Base-by-base conservation (phyloP, 2,329 filamentous ascomycete species). In the Penicillium vulpinum region DNA sequence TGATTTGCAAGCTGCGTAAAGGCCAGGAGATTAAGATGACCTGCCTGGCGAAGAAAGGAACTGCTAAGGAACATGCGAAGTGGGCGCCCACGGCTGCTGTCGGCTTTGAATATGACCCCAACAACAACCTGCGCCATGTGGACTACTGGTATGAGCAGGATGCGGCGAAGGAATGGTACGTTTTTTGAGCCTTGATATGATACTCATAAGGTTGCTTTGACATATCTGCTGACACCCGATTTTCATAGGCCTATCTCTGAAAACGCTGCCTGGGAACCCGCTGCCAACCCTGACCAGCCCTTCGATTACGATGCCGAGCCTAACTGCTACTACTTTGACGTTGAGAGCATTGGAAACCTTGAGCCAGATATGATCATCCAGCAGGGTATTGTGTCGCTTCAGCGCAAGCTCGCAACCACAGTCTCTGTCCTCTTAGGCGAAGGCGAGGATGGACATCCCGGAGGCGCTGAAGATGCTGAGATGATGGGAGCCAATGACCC, bases 21-120 rank as follows among this genome's bases (percentile, higher is more conserved):
- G 91, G 89, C 2, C 94, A 99, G 77, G 92, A 96, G 75, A 79
- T 99, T 59, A 88, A 91, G 73, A 85, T 99, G 70, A 90, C 85
- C 60, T 97, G 93, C 72, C 89, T 97, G 63, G 94, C 93, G 49
- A 97, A 96, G 82, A 97, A 97, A 82, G 94, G 94, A 1, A 97
- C 97, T 63, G 92, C 93, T 36, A 99, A 99, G 81, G 94, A 99
- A 75, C 94, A 99, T 76, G 91, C 94, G 10, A 99, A 99, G 77
- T 99, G 94, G 94, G 90, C 91, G 69, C 92, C 94, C 2, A 93
- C 90, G 35, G 85, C 92, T 39, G 94, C 94, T 4, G 88, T 99
- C 39, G 92, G 91, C 24, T 99, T 99, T 73, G 94, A 99, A 76
- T 99, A 99, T 75, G 94, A 99, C 73, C 94, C 94, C 59, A 90